Percentiles rank a stretch among this genome's conserved stretches.
These are phyloP conservation scores for Globisporangium polare DNA, from an alignment of 352 stramenopile genomes.

Conservation along the genomic window DNA sequence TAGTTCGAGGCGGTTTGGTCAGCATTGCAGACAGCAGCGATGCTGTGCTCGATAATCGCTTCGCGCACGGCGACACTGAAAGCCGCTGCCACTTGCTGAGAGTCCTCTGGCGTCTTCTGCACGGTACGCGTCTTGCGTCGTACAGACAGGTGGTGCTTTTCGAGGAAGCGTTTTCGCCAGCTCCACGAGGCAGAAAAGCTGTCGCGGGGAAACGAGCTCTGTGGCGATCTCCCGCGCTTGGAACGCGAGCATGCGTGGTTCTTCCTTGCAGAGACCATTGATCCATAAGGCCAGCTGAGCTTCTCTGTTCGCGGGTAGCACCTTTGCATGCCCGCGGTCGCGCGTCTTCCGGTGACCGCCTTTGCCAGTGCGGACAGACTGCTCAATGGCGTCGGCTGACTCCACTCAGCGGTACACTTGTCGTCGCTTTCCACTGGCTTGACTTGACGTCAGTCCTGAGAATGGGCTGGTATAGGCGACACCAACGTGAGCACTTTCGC, in stretches of 20 bases:
- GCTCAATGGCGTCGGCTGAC: not conserved
- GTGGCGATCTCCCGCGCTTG: not conserved
- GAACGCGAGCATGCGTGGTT: not conserved
- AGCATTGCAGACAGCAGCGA: slow-evolving; percentile 16
- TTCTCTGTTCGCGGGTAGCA: not conserved
- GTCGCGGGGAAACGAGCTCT: not conserved
- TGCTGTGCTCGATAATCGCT: slow-evolving; percentile 6
- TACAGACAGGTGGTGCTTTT: not conserved
- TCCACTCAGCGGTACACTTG: not conserved
- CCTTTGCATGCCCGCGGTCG: not conserved
- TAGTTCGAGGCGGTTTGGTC: slow-evolving; percentile 29
- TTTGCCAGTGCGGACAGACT: not conserved
- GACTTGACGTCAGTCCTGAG: not conserved
- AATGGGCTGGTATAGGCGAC: no score
- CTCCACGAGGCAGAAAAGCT: not conserved
- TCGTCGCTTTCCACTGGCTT: not conserved
- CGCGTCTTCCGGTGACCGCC: not conserved
- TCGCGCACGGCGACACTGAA: not conserved
- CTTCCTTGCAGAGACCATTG: not conserved
- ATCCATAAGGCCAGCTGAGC: not conserved
- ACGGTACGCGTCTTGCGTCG: not conserved
- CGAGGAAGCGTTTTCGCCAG: not conserved
- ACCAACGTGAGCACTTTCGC: no score
- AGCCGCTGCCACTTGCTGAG: not conserved
- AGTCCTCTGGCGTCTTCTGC: not conserved